phyloP scores from a whole-genome alignment of 352 stramenopile genomes.

The Pythium phragmiticola region DNA sequence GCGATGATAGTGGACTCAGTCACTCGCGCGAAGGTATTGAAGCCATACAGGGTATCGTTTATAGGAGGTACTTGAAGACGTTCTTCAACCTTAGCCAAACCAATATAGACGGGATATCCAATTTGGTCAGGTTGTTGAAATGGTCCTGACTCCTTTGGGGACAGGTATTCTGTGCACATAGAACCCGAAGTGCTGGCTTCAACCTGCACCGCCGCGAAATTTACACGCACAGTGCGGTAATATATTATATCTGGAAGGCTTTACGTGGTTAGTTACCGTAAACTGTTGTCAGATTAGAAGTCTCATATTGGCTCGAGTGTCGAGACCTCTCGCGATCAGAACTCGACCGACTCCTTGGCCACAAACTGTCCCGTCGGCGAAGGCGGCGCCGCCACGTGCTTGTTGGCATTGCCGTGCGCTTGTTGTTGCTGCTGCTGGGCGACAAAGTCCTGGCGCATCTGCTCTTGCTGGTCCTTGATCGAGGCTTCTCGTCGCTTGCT shows the following conservation, averaged over 20 bases:
- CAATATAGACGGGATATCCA: not conserved
- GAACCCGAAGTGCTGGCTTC: constrained; percentile 8
- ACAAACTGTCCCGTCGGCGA: not conserved
- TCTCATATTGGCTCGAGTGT: constrained; percentile 9
- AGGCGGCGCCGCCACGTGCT: not conserved
- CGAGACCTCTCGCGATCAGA: constrained; percentile 19
- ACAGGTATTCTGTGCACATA: constrained; percentile 20
- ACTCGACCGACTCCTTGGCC: constrained; percentile 22
- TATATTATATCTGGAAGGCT: constrained; percentile 25
- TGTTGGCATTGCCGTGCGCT: not conserved
- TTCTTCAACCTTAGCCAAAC: constrained; percentile 1
- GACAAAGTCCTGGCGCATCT: constrained; percentile 23
- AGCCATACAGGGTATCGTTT: constrained; percentile 13
- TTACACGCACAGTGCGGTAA: constrained; percentile 16
- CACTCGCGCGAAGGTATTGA: constrained; percentile 17
- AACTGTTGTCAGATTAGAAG: constrained; percentile 1
- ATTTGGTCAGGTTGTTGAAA: constrained; percentile 25
- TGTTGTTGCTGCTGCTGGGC: constrained; percentile 1
- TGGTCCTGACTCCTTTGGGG: constrained; percentile 25
- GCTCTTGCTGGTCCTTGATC: constrained; percentile 52
- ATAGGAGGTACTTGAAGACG: not conserved
- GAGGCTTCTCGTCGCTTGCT: constrained; percentile 58
- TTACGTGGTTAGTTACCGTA: constrained; percentile 17
- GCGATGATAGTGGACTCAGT: constrained; percentile 29
- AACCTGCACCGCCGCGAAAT: constrained; percentile 14